Conservation (phyloP, 805 yeast species). For the Sugiyamaella chiloensis region DNA sequence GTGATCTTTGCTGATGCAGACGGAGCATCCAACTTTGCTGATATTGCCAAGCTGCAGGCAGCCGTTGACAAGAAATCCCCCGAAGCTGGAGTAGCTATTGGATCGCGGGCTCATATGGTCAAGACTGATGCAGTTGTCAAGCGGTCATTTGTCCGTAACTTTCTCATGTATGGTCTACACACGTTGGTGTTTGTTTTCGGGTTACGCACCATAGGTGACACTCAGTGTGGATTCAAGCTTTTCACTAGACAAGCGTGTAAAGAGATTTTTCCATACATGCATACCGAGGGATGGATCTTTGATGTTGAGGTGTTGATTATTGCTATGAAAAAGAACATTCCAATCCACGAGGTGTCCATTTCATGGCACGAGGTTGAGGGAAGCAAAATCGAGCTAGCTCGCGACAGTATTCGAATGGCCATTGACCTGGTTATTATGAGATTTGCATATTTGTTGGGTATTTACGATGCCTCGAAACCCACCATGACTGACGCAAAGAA, state of each 20-base stretch:
- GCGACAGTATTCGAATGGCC: conserved; percentile 91
- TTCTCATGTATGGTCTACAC: conserved; percentile 90
- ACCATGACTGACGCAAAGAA: conserved; percentile 11
- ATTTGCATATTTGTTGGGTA: conserved; percentile 79
- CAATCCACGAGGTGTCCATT: conserved; percentile 74
- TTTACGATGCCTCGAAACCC: conserved; percentile 44
- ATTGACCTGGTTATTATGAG: conserved; percentile 87
- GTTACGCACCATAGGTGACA: conserved; percentile 78
- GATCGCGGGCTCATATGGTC: conserved; percentile 96
- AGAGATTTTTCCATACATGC: conserved; percentile 80
- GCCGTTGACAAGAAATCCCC: conserved; percentile 35
- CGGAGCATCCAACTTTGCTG: conserved; percentile 85
- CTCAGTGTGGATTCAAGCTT: conserved; percentile 96
- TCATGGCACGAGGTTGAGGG: conserved; percentile 98
- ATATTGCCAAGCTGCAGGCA: conserved; percentile 51
- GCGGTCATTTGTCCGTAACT: conserved; percentile 80
- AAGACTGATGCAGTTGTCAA: conserved; percentile 95
- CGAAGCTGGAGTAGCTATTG: conserved; percentile 68
- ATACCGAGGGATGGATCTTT: conserved; percentile 97
- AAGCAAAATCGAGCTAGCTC: conserved; percentile 86
- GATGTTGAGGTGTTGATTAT: conserved; percentile 89
- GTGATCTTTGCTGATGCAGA: conserved; percentile 95
- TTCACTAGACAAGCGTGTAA: conserved; percentile 69
- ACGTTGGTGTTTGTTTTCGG: conserved; percentile 85
- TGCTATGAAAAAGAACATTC: conserved; percentile 66